These are phyloP conservation scores for Colletotrichum zoysiae DNA, from an alignment of 2,329 filamentous ascomycete genomes.

Conservation along the genomic window DNA sequence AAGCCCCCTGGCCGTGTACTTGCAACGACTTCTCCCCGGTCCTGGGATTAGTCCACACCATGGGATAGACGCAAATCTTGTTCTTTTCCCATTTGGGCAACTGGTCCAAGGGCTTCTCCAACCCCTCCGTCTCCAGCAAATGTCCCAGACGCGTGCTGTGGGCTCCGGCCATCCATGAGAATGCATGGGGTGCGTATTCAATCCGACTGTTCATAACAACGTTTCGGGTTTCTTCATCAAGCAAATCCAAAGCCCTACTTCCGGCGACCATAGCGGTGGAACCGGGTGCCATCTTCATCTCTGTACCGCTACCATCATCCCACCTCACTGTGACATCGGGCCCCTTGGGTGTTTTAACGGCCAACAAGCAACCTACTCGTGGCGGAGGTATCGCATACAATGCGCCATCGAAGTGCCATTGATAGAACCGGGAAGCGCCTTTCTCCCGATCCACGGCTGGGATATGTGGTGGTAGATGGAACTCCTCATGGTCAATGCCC, in stretches of 20 bases:
- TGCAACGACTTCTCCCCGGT: slow-evolving; percentile 57
- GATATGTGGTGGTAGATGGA: slow-evolving; percentile 55
- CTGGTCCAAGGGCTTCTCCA: slow-evolving; percentile 54
- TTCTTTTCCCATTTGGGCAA: slow-evolving; percentile 52
- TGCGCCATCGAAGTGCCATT: slow-evolving; percentile 62
- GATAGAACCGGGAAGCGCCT: slow-evolving; percentile 59
- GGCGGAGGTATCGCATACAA: slow-evolving; percentile 56
- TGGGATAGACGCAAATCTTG: slow-evolving; percentile 57
- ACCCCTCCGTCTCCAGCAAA: slow-evolving; percentile 53
- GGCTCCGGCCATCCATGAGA: slow-evolving; percentile 58
- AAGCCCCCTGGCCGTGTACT: slow-evolving; percentile 56
- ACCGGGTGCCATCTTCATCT: slow-evolving; percentile 57
- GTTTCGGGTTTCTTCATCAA: slow-evolving; percentile 55
- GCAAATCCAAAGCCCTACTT: slow-evolving; percentile 55
- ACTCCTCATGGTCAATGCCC: slow-evolving; percentile 55
- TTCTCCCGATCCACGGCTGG: slow-evolving; percentile 49
- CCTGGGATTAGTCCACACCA: slow-evolving; percentile 60
- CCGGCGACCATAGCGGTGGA: slow-evolving; percentile 59
- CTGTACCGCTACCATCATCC: slow-evolving; percentile 57
- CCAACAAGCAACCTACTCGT: slow-evolving; percentile 57
- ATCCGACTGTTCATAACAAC: slow-evolving; percentile 59
- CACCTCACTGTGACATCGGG: slow-evolving; percentile 55
- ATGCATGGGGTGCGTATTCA: slow-evolving; percentile 60
- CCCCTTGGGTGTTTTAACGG: slow-evolving; percentile 53
- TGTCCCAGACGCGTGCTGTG: slow-evolving; percentile 56